Percentiles rank a stretch among this genome's conserved stretches.
These are phyloP conservation scores for Malassezia sp. DNA, from an alignment of 1,284 basidiomycete species.

Conservation along the genomic window DNA sequence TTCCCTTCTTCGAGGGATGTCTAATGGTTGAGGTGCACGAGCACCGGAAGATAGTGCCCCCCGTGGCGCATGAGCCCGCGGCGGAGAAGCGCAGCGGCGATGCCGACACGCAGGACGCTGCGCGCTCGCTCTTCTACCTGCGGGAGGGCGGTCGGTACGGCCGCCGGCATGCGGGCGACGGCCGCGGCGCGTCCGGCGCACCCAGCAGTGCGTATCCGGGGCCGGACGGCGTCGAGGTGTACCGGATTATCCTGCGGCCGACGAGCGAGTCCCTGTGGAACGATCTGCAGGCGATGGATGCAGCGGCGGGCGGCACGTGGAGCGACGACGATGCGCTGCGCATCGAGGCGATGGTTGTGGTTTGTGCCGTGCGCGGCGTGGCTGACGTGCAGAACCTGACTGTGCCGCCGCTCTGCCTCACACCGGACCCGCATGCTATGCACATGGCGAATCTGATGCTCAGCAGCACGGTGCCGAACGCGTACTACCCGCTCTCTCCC, in stretches of 20 bases:
- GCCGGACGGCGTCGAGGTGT: slow-evolving; percentile 29
- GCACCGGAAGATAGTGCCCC: slow-evolving; percentile 22
- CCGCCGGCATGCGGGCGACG: slow-evolving; percentile 10
- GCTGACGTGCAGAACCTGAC: slow-evolving; percentile 35
- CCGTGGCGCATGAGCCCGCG: not conserved
- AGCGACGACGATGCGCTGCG: slow-evolving; percentile 37
- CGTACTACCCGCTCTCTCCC: slow-evolving; percentile 20
- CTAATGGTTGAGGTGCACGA: slow-evolving; percentile 42
- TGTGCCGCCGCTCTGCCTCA: slow-evolving; percentile 38
- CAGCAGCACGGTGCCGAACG: slow-evolving; percentile 30
- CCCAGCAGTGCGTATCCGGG: slow-evolving; percentile 11
- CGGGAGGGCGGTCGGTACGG: slow-evolving; percentile 32
- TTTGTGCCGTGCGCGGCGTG: slow-evolving; percentile 35
- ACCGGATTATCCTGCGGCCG: slow-evolving; percentile 37
- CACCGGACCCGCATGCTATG: slow-evolving; percentile 34
- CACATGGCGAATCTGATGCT: slow-evolving; percentile 42
- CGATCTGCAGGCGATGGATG: slow-evolving; percentile 37
- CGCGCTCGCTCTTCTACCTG: slow-evolving; percentile 25
- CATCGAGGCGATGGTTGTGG: slow-evolving; percentile 36
- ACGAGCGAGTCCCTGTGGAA: slow-evolving; percentile 37
- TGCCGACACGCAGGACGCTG: not conserved
- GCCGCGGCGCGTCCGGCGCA: not conserved
- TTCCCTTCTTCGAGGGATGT: slow-evolving; percentile 42
- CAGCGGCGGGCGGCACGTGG: slow-evolving; percentile 30
- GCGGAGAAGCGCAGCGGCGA: too few species aligned